phyloP scores from a whole-genome alignment of 306 rosid species.

The Mucuna pruriens region DNA sequence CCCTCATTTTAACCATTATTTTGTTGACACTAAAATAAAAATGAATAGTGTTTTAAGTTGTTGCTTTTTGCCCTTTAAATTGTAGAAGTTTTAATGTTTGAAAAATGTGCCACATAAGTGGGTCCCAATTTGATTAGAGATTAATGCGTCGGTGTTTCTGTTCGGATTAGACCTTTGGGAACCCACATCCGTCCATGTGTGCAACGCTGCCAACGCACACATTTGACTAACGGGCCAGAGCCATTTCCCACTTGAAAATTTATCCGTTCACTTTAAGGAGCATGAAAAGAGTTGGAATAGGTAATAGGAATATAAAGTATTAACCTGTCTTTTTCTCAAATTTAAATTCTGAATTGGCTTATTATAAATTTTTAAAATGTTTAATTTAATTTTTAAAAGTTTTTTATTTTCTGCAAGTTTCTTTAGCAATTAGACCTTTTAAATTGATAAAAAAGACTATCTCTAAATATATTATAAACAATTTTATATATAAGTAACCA shows the following conservation, averaged over 20 bases:
- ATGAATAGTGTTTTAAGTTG: not conserved
- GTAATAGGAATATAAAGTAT: too few relatives aligned
- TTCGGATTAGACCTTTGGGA: not conserved
- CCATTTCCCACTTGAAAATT: slow-evolving; percentile 25
- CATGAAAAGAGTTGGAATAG: too few relatives aligned
- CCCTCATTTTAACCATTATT: not conserved
- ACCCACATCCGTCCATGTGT: not conserved
- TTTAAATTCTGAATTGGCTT: too few relatives aligned
- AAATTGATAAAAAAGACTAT: not conserved
- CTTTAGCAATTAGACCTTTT: not conserved
- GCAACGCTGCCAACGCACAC: not conserved
- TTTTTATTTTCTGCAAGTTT: not conserved
- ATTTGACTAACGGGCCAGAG: not conserved
- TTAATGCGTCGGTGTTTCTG: not conserved
- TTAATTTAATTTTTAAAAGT: not conserved
- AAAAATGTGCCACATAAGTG: not conserved
- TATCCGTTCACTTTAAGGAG: too few relatives aligned
- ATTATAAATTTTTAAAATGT: too few relatives aligned
- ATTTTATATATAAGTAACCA: too few relatives aligned
- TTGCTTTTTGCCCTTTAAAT: not conserved
- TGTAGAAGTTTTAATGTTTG: not conserved
- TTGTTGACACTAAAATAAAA: not conserved
- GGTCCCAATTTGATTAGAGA: not conserved
- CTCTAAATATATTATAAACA: not conserved
- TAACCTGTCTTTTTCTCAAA: too few relatives aligned